Conservation (phyloP, 1,284 basidiomycete species). For the Neonothopanus nambi region DNA sequence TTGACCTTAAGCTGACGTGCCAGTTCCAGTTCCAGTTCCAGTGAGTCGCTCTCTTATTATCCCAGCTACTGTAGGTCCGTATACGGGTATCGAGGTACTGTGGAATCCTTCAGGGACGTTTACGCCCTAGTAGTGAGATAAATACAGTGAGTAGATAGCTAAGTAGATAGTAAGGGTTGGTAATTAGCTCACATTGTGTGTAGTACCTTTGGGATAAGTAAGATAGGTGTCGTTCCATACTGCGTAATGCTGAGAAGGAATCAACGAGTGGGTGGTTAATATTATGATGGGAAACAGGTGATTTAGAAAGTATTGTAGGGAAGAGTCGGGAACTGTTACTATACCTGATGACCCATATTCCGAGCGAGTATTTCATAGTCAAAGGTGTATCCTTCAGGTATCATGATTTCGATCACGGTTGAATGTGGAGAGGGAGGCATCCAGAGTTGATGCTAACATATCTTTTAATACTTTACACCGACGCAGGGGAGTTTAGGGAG, state of each 20-base stretch:
- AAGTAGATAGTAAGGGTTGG: background rate
- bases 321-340: too few species aligned
- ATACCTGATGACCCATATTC: slow-evolving; percentile 40
- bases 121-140: slow-evolving; percentile 27
- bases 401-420: slow-evolving; percentile 40
- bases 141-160: background rate
- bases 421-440: slow-evolving; percentile 39
- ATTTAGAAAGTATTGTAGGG: too few species aligned
- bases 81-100: slow-evolving; percentile 33
- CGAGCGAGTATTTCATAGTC: slow-evolving; percentile 42
- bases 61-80: slow-evolving; percentile 28
- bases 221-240: slow-evolving; percentile 41
- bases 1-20: too few species aligned
- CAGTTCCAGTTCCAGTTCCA: too few species aligned
- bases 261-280: too few species aligned
- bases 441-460: slow-evolving; percentile 43
- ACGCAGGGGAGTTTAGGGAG: background rate
- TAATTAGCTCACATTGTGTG: slow-evolving; percentile 27
- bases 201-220: slow-evolving; percentile 34
- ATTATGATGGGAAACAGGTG: too few species aligned
- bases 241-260: slow-evolving; percentile 45
- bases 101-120: slow-evolving; percentile 32
- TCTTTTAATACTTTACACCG: background rate
- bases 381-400: slow-evolving; percentile 25
- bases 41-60: slow-evolving; percentile 30